Conservation (phyloP, 1,139 yeast species). For the Pichia sp. region DNA sequence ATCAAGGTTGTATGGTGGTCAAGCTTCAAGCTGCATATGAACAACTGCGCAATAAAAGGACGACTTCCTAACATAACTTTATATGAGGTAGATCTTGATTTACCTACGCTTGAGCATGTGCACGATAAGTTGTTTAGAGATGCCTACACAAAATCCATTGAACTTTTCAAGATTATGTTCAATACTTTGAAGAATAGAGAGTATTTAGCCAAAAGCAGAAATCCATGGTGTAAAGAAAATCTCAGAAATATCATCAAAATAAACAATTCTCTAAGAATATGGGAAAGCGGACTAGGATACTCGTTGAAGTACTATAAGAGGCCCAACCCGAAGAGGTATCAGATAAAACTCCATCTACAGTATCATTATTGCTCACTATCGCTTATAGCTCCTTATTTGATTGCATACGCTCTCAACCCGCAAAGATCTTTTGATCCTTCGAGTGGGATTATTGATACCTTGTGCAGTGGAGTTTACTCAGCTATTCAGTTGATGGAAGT, state of each 20-base stretch:
- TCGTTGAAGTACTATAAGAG: constrained; percentile 16
- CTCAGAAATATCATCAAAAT: constrained; percentile 31
- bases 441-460: constrained; percentile 29
- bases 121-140: constrained; percentile 27
- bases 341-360: constrained; percentile 32
- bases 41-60: constrained; percentile 34
- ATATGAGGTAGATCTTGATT: constrained; percentile 31
- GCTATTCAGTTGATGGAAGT: constrained; percentile 30
- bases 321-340: constrained; percentile 28
- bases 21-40: constrained; percentile 32
- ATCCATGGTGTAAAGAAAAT: constrained; percentile 32
- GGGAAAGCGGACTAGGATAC: constrained; percentile 23
- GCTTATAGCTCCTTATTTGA: constrained; percentile 34
- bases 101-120: constrained; percentile 22
- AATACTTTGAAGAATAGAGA: constrained; percentile 32
- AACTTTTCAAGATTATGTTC: constrained; percentile 30
- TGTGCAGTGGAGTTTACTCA: constrained; percentile 32
- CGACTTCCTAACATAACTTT: constrained; percentile 32
- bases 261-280: constrained; percentile 26
- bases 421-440: constrained; percentile 26
- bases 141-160: constrained; percentile 27
- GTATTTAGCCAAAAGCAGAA: constrained; percentile 25
- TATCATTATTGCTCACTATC: constrained; percentile 32
- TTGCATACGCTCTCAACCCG: constrained; percentile 29
- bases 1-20: constrained; percentile 33